Conservation (phyloP, 2,329 filamentous ascomycete genomes). For the Chaetomiaceae sp. region DNA sequence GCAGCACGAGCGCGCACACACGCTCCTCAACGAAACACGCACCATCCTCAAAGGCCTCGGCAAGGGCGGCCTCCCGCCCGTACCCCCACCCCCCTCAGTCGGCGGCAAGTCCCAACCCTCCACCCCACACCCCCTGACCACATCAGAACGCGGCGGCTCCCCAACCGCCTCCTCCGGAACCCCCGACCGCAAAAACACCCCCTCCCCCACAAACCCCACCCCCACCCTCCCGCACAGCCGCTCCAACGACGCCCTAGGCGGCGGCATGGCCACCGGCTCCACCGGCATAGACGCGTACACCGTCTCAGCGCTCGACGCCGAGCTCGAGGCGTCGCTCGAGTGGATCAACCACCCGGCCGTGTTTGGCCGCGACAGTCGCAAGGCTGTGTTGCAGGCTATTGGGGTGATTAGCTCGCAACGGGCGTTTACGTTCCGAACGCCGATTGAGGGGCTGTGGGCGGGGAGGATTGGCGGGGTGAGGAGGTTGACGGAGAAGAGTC, state of each 20-base stretch:
- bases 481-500: slow-evolving; percentile 73
- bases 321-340: slow-evolving; percentile 84
- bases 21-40: slow-evolving; percentile 85
- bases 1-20: slow-evolving; percentile 90
- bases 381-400: slow-evolving; percentile 92
- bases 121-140: slow-evolving; percentile 43
- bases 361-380: slow-evolving; percentile 88
- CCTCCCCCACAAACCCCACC: slow-evolving; percentile 46
- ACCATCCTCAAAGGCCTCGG: slow-evolving; percentile 94
- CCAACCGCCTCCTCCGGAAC: slow-evolving; percentile 41
- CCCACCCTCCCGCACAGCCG: slow-evolving; percentile 46
- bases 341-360: slow-evolving; percentile 98
- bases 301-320: slow-evolving; percentile 81
- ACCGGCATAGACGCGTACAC: slow-evolving; percentile 78
- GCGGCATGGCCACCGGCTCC: slow-evolving; percentile 36
- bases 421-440: slow-evolving; percentile 87
- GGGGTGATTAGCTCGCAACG: slow-evolving; percentile 94
- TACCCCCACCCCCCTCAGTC: slow-evolving; percentile 61
- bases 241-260: slow-evolving; percentile 53
- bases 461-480: slow-evolving; percentile 75
- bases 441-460: slow-evolving; percentile 87
- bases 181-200: slow-evolving; percentile 52
- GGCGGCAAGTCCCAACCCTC: slow-evolving; percentile 44
- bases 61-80: slow-evolving; percentile 87
- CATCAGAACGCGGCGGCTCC: too few species aligned